Conservation (phyloP, 305 asterid species). For the Plantago rigida region DNA sequence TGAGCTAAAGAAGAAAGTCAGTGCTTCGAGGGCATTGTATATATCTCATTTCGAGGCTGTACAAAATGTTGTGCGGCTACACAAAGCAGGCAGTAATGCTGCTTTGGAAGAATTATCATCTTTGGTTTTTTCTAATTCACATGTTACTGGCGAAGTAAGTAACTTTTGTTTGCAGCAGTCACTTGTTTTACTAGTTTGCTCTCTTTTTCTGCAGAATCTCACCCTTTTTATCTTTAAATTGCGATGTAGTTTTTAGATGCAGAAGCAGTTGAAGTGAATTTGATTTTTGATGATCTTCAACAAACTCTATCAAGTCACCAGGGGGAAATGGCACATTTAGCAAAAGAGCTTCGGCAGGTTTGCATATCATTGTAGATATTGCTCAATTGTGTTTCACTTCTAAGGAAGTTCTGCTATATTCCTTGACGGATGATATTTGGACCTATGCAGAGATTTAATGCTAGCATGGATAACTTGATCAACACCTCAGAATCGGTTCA, state of each 20-base stretch:
- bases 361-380: slow-evolving; percentile 11
- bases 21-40: slow-evolving; percentile 41
- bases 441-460: slow-evolving; percentile 41
- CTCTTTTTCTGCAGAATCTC: slow-evolving; percentile 24
- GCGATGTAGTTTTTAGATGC: slow-evolving; percentile 45
- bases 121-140: slow-evolving; percentile 39
- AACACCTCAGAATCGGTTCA: slow-evolving; percentile 44
- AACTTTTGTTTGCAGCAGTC: background rate
- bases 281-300: slow-evolving; percentile 55
- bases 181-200: slow-evolving; percentile 6
- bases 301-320: slow-evolving; percentile 46
- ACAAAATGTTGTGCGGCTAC: slow-evolving; percentile 58
- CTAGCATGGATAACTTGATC: slow-evolving; percentile 39
- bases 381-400: background rate
- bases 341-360: slow-evolving; percentile 74
- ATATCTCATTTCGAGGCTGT: slow-evolving; percentile 62
- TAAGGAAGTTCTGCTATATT: slow-evolving; percentile 3
- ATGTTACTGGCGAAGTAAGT: slow-evolving; percentile 46
- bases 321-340: slow-evolving; percentile 56
- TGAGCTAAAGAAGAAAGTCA: slow-evolving; percentile 45
- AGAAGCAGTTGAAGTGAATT: slow-evolving; percentile 42
- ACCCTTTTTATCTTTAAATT: slow-evolving; percentile 10
- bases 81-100: slow-evolving; percentile 53
- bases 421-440: slow-evolving; percentile 11
- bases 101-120: slow-evolving; percentile 53